Percentiles rank a stretch among this genome's conserved stretches.
Conservation (phyloP, 1,139 yeast genomes). For the Trichomonascaceae sp. region DNA sequence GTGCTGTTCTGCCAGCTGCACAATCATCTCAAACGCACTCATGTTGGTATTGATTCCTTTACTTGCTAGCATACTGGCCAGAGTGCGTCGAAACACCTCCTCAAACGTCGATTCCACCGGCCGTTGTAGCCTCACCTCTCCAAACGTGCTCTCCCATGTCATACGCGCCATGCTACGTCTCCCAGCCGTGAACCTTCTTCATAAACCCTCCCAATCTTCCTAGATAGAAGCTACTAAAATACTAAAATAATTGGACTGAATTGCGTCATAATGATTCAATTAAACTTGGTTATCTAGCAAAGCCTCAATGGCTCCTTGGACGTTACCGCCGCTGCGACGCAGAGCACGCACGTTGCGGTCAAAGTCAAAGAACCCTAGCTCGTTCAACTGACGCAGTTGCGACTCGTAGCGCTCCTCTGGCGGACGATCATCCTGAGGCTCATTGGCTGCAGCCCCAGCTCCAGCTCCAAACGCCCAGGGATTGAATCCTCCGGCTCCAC, state of each 20-base stretch:
- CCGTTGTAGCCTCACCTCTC: too few relatives aligned
- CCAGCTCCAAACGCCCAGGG: constrained; percentile 16
- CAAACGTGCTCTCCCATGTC: too few relatives aligned
- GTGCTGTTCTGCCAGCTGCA: constrained; percentile 32
- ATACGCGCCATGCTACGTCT: too few relatives aligned
- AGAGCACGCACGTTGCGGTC: constrained; percentile 85
- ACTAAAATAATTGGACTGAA: too few relatives aligned
- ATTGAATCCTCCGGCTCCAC: constrained; percentile 8
- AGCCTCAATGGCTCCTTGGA: constrained; percentile 91
- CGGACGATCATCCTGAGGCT: constrained; percentile 65
- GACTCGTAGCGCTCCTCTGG: constrained; percentile 89
- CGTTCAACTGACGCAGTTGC: constrained; percentile 89
- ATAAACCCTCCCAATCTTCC: too few relatives aligned
- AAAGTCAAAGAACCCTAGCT: constrained; percentile 91
- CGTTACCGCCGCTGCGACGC: constrained; percentile 92
- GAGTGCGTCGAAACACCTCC: constrained; percentile 15
- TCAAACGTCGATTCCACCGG: constrained; percentile 6
- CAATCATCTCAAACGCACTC: constrained; percentile 23
- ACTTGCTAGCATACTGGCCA: constrained; percentile 18
- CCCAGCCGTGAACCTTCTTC: too few relatives aligned
- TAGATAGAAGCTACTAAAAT: too few relatives aligned
- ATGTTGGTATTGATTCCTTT: constrained; percentile 11
- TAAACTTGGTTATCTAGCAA: constrained; percentile 45
- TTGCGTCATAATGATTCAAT: too few relatives aligned
- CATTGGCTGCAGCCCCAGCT: constrained; percentile 11